Conservation (phyloP, 768 basidiomycete genomes). For the Fibroporia radiculosa region DNA sequence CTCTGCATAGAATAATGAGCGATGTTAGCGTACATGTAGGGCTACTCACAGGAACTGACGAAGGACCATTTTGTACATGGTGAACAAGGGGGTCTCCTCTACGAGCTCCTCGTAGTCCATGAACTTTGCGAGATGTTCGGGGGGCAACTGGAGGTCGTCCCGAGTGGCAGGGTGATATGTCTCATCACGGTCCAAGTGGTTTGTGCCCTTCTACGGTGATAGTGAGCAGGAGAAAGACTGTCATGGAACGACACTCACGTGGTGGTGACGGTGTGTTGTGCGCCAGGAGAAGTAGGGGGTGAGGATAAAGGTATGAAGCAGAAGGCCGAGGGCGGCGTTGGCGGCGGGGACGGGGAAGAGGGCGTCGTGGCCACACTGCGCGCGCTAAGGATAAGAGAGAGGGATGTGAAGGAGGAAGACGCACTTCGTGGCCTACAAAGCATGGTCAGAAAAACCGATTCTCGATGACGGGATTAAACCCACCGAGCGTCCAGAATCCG, state of each 20-base stretch:
- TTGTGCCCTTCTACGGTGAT: constrained; percentile 18
- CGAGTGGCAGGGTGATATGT: constrained; percentile 17
- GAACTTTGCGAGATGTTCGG: constrained; percentile 10
- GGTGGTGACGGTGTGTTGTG: constrained; percentile 19
- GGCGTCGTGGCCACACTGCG: constrained; percentile 42
- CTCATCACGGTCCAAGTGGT: constrained; percentile 18
- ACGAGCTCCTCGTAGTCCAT: constrained; percentile 21
- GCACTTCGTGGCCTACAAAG: constrained; percentile 36
- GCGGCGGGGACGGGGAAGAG: constrained; percentile 32
- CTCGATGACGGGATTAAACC: not conserved
- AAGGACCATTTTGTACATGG: constrained; percentile 40
- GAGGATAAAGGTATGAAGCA: constrained; percentile 32
- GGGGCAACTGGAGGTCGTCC: constrained; percentile 15
- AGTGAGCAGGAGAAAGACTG: not conserved
- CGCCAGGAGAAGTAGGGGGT: constrained; percentile 20
- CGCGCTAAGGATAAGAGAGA: not conserved
- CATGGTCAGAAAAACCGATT: not conserved
- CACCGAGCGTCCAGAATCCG: constrained; percentile 19
- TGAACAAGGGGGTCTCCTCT: constrained; percentile 23
- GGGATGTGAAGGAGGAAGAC: not conserved
- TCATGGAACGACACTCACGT: constrained; percentile 9
- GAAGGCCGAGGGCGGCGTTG: constrained; percentile 33
- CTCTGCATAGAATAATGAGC: constrained; percentile 3
- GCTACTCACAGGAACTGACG: constrained; percentile 35
- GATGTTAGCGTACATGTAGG: constrained; percentile 1